Evolutionary conservation across 192 early-diverging fungal genomes (phyloP).

Genomic region (Obelidium mucronatum): DNA sequence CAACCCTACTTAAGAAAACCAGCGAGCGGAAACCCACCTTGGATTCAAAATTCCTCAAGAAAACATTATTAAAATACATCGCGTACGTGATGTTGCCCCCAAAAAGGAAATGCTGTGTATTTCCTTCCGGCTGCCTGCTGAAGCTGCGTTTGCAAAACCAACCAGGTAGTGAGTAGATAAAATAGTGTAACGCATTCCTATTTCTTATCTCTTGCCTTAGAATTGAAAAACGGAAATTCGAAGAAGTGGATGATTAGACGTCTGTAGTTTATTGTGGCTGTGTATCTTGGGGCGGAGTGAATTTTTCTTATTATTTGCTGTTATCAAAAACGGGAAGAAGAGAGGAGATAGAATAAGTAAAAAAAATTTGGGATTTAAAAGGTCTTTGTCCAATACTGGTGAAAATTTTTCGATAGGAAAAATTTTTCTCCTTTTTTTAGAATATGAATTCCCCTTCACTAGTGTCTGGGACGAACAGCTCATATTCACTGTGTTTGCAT

Average conservation of each 20-base stretch:
- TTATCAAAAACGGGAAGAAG: conserved; percentile 1
- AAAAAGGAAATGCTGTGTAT: conserved; percentile 99
- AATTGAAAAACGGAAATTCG: not conserved
- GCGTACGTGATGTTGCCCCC: conserved; percentile 95
- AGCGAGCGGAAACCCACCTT: conserved; percentile 63
- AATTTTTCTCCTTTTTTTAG: conserved; percentile 27
- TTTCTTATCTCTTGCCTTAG: too few relatives aligned
- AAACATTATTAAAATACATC: conserved; percentile 64
- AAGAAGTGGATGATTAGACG: not conserved
- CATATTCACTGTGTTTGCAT: conserved; percentile 64
- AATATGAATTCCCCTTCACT: conserved; percentile 58
- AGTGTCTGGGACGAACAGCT: conserved; percentile 62
- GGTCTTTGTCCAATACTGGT: not conserved
- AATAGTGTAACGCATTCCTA: too few relatives aligned
- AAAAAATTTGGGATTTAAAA: not conserved
- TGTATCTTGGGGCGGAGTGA: too few relatives aligned
- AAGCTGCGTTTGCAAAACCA: conserved; percentile 72
- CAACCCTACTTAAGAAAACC: not conserved
- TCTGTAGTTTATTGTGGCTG: not conserved
- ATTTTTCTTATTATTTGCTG: too few relatives aligned
- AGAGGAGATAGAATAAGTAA: not conserved
- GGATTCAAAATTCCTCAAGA: conserved; percentile 48
- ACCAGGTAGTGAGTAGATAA: too few relatives aligned
- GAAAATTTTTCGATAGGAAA: too few relatives aligned
- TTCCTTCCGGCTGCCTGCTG: conserved; percentile 78